Evolutionary conservation across 176 grass and related monocot species (phyloP).

Genomic region (Cenchrus purpureus): DNA sequence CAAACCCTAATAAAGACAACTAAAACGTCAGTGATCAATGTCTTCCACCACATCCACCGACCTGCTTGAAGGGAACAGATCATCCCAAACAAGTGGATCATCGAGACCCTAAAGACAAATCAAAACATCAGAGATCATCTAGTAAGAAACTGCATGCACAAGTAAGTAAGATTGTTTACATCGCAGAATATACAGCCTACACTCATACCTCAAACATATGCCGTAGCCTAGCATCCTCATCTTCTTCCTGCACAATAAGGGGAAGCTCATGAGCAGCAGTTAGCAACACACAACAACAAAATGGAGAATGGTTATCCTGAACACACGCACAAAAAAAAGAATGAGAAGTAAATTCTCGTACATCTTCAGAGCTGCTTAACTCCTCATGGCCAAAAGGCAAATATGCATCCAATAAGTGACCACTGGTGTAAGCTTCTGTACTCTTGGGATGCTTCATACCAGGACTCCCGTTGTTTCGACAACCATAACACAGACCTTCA

Average conservation of each 20-base stretch:
- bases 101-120: constrained; percentile 6
- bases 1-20: too few species aligned
- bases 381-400: not conserved
- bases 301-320: too few species aligned
- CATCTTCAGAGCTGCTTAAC: too few species aligned
- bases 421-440: not conserved
- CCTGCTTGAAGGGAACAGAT: not conserved
- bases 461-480: not conserved
- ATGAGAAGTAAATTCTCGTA: too few species aligned
- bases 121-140: not conserved
- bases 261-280: too few species aligned
- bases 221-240: not conserved
- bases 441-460: not conserved
- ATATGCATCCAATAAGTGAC: not conserved
- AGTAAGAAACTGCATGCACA: not conserved
- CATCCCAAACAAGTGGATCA: not conserved
- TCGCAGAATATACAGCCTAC: not conserved
- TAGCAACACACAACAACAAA: too few species aligned
- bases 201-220: not conserved
- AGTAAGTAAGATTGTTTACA: too few species aligned
- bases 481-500: not conserved
- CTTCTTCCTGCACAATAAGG: too few species aligned
- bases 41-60: not conserved
- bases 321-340: too few species aligned
- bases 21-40: too few species aligned